Percentiles rank a stretch among this genome's conserved stretches.
Conservation (phyloP, 2,329 filamentous ascomycete genomes). For the Mollisia scopiformis region DNA sequence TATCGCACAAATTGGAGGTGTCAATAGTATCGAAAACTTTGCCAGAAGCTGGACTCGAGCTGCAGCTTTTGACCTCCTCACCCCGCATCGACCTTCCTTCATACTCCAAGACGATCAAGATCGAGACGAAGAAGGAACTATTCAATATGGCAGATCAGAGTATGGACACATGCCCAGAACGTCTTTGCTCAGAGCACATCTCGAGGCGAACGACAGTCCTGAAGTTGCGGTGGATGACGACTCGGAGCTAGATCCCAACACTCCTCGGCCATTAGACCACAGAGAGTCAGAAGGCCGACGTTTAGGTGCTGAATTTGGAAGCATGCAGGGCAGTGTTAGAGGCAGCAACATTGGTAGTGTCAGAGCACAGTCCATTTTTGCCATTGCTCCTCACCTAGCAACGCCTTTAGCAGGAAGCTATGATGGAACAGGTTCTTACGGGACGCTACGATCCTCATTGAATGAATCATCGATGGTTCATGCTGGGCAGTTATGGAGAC, state of each 20-base stretch:
- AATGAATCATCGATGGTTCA: conserved; percentile 50
- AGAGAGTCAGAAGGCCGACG: conserved; percentile 37
- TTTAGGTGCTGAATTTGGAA: conserved; percentile 26
- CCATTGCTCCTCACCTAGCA: conserved; percentile 61
- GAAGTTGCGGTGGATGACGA: conserved; percentile 35
- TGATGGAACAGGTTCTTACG: conserved; percentile 64
- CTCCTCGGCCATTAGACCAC: conserved; percentile 40
- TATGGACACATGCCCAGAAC: conserved; percentile 27
- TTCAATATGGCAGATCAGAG: conserved; percentile 32
- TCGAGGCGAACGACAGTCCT: conserved; percentile 43
- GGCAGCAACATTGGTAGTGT: conserved; percentile 37
- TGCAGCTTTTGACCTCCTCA: conserved; percentile 84
- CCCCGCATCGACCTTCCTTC: conserved; percentile 78
- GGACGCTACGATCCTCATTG: conserved; percentile 46
- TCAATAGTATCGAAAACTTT: conserved; percentile 94
- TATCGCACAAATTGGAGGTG: conserved; percentile 76
- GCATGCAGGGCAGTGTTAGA: conserved; percentile 36
- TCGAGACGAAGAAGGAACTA: conserved; percentile 19
- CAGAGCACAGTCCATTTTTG: conserved; percentile 55
- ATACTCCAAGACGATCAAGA: conserved; percentile 62
- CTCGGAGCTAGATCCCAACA: conserved; percentile 18
- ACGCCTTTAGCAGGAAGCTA: conserved; percentile 76
- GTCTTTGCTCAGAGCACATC: conserved; percentile 54
- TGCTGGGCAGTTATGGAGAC: conserved; percentile 53
- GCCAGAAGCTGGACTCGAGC: conserved; percentile 91